Evolutionary conservation across 768 basidiomycete genomes (phyloP).

Genomic region (Boletus insuetus): DNA sequence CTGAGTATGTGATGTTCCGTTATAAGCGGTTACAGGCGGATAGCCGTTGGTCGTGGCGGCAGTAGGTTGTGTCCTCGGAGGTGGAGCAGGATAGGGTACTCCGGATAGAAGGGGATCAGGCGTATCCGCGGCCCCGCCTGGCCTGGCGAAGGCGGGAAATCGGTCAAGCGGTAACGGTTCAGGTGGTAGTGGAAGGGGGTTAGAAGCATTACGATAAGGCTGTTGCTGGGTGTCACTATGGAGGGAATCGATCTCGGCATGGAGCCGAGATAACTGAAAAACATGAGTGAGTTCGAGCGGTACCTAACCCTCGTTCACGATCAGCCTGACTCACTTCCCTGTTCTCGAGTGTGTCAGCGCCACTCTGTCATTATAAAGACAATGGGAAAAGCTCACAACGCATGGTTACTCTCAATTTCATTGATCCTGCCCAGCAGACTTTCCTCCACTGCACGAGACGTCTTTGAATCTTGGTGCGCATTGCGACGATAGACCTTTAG

Average conservation of each 20-base stretch:
- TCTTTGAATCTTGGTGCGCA: constrained; percentile 34
- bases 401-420: constrained; percentile 30
- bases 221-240: constrained; percentile 27
- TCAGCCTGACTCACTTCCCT: constrained; percentile 30
- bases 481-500: constrained; percentile 29
- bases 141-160: constrained; percentile 41
- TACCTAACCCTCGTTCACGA: constrained; percentile 1
- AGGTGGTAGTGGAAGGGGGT: constrained; percentile 58
- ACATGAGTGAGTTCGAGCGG: constrained; percentile 18
- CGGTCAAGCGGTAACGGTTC: constrained; percentile 47
- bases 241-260: constrained; percentile 38
- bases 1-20: constrained; percentile 13
- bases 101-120: constrained; percentile 20
- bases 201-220: constrained; percentile 34
- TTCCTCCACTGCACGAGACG: constrained; percentile 35
- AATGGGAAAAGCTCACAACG: constrained; percentile 21
- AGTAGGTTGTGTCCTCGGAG: constrained; percentile 17
- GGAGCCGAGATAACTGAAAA: constrained; percentile 32
- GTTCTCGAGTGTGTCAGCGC: constrained; percentile 13
- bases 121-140: constrained; percentile 22
- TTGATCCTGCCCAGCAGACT: constrained; percentile 33
- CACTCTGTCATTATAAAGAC: not conserved
- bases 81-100: constrained; percentile 29
- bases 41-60: constrained; percentile 11
- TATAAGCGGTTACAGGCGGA: constrained; percentile 4